Evolutionary conservation across 768 basidiomycete species (phyloP).

Genomic region (Myochromella boudieri): DNA sequence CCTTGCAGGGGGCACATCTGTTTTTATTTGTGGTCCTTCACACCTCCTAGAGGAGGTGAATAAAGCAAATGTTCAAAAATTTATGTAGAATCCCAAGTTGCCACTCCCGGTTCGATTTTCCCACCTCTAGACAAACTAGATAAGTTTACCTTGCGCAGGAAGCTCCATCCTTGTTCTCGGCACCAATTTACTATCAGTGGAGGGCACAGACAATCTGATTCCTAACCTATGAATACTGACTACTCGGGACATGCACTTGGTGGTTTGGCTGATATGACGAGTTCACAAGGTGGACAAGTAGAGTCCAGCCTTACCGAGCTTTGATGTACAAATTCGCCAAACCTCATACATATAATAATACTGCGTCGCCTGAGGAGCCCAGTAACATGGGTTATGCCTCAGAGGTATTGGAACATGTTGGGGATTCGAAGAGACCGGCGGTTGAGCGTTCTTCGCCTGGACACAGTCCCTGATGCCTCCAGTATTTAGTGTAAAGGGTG

Average conservation of each 20-base stretch:
- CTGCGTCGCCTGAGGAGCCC: no score
- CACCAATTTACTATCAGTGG: no score
- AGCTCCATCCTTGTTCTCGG: constrained; percentile 16
- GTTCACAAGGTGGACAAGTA: not conserved
- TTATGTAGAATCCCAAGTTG: not conserved
- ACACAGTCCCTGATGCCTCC: no score
- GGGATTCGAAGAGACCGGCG: not conserved
- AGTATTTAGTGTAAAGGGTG: no score
- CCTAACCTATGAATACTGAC: no score
- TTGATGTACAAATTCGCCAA: not conserved
- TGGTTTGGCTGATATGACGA: not conserved
- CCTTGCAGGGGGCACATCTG: constrained; percentile 46
- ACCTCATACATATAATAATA: not conserved
- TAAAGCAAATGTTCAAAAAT: no score
- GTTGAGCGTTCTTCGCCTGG: not conserved
- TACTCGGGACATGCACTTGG: no score
- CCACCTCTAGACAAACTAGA: no score
- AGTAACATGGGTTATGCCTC: constrained; percentile 5
- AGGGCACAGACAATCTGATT: no score
- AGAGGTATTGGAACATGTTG: not conserved
- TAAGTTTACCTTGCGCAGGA: constrained; percentile 9
- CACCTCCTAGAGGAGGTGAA: no score
- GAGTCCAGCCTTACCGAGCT: not conserved
- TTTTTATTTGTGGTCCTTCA: no score
- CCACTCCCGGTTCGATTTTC: no score